These are phyloP conservation scores for Ambispora gerdemannii DNA, from an alignment of 192 early-diverging fungal genomes.

Conservation along the genomic window DNA sequence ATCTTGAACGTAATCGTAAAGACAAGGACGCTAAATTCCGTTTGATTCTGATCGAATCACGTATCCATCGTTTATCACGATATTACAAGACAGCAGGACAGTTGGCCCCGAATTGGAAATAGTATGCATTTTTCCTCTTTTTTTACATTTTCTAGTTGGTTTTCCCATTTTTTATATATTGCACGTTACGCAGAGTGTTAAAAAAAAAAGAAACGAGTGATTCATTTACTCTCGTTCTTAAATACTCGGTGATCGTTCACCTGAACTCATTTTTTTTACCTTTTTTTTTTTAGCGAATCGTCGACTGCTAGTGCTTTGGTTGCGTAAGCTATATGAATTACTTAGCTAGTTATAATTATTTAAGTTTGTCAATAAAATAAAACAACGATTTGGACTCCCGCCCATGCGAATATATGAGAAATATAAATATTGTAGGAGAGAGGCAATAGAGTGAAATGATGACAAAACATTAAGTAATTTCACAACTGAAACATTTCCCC, in stretches of 20 bases:
- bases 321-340: constrained; percentile 4
- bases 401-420: not conserved
- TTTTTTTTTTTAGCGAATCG: constrained; percentile 27
- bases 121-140: constrained; percentile 61
- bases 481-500: not conserved
- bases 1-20: constrained; percentile 98
- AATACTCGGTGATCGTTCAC: not conserved
- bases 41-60: constrained; percentile 95
- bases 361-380: not conserved
- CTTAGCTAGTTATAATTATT: not conserved
- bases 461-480: not conserved
- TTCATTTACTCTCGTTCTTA: not conserved
- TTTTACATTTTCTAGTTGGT: not conserved
- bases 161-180: constrained; percentile 1
- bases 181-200: not conserved
- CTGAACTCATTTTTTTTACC: constrained; percentile 8
- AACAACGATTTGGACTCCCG: too few relatives aligned
- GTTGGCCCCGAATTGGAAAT: constrained; percentile 97
- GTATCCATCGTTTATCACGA: constrained; percentile 96
- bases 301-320: constrained; percentile 31
- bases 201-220: not conserved
- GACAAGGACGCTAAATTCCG: constrained; percentile 99
- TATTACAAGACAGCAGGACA: constrained; percentile 99
- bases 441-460: constrained; percentile 25
- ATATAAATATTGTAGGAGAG: not conserved